These are phyloP conservation scores for Daucus carota DNA, from an alignment of 129 eudicot genomes.

Conservation along the genomic window DNA sequence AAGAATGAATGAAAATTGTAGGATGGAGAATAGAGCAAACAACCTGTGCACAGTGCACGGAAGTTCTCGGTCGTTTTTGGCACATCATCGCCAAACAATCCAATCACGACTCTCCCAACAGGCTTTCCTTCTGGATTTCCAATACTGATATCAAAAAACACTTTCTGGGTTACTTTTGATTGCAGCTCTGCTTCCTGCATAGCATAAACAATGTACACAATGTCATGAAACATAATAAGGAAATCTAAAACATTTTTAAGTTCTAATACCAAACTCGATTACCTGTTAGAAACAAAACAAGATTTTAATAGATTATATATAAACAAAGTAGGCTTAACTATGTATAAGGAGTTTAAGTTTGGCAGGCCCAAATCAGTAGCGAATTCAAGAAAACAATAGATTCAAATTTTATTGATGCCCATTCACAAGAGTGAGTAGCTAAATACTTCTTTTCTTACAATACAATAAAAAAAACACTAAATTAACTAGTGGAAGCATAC, in stretches of 20 bases:
- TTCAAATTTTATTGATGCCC: background rate
- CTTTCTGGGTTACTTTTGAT: conserved; percentile 81
- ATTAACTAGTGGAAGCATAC: conserved; percentile 6
- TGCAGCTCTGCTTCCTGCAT: conserved; percentile 57
- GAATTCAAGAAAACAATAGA: background rate
- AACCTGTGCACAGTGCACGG: conserved; percentile 97
- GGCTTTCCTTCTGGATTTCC: conserved; percentile 85
- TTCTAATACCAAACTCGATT: background rate
- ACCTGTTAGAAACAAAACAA: background rate
- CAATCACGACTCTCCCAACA: conserved; percentile 81
- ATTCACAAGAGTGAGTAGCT: background rate
- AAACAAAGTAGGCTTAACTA: background rate
- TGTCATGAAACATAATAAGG: background rate
- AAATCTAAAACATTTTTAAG: background rate
- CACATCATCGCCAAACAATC: conserved; percentile 88
- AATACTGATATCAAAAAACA: conserved; percentile 77
- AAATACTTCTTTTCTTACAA: background rate
- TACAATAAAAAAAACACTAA: background rate
- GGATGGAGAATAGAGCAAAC: background rate
- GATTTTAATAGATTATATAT: background rate
- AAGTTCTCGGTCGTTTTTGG: conserved; percentile 87
- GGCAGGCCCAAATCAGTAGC: background rate
- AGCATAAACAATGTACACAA: background rate
- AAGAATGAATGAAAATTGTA: background rate
- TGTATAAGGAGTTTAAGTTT: background rate